Conservation (phyloP, 2,329 filamentous ascomycete genomes). For the Exophiala viscosa region DNA sequence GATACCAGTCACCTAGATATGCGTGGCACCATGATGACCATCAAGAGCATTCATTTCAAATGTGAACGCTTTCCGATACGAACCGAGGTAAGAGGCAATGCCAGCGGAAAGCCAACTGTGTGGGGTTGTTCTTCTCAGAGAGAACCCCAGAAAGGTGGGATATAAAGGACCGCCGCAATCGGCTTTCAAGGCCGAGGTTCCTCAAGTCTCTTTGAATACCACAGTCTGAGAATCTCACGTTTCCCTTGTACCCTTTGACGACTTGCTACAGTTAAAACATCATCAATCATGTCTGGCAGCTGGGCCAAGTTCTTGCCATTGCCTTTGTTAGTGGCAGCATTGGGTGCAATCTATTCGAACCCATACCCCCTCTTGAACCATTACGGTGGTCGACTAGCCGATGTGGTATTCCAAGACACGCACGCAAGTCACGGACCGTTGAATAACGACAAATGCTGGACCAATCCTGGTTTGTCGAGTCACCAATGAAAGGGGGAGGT, state of each 20-base stretch:
- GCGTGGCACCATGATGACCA: too few relatives aligned
- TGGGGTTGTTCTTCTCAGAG: too few relatives aligned
- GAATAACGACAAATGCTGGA: slow-evolving; percentile 20
- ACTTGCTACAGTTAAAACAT: background rate
- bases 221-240: too few relatives aligned
- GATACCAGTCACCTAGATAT: too few relatives aligned
- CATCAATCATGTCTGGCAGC: slow-evolving; percentile 3
- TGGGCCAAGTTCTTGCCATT: slow-evolving; percentile 2
- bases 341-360: slow-evolving; percentile 4
- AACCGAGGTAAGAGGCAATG: too few relatives aligned
- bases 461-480: slow-evolving; percentile 11
- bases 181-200: background rate
- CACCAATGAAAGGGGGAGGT: background rate
- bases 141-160: too few relatives aligned
- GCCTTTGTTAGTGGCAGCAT: slow-evolving; percentile 5
- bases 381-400: background rate
- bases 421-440: slow-evolving; percentile 8
- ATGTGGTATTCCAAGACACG: slow-evolving; percentile 1
- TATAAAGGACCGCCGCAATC: too few relatives aligned
- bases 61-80: too few relatives aligned
- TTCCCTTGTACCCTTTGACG: background rate
- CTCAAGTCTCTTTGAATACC: background rate
- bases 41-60: too few relatives aligned
- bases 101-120: too few relatives aligned
- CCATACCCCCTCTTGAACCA: slow-evolving; percentile 11